Evolutionary conservation across 2,329 filamentous ascomycete species (phyloP), one percentile per base, ranked within the genome.

Genomic region (Cladosporium sp.): DNA sequence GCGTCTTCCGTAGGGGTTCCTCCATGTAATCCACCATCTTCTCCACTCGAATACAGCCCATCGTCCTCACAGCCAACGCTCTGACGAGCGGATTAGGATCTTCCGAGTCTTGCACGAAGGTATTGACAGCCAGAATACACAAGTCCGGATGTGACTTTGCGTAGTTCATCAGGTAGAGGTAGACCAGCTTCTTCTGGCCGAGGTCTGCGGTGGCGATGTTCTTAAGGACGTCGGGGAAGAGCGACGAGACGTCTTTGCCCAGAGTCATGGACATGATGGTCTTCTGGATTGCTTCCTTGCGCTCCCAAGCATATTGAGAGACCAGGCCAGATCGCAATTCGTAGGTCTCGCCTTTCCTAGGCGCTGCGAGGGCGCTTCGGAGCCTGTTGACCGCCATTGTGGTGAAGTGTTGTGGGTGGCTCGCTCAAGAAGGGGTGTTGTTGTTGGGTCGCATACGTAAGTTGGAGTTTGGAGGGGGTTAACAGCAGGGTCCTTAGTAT

Each of bases 21-120:
- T 98, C 95, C 94, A 99, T 98, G 79, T 99, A 99, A 77, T 99
- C 95, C 70, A 98, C 92, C 92, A 99, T 99, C 80, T 99, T 99
- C 72, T 98, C 95, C 65, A 99, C 95, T 65, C 95, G 85, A 74
- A 99, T 98, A 76, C 95, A 98, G 49, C 95, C 95, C 95, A 99
- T 99, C 37, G 95, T 99, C 73, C 95, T 88, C 78, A 99, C 96
- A 64, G 95, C 95, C 61, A 99, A 85, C 60, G 95, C 95, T 83
- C 95, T 86, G 74, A 99, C 92, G 28, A 99, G 86, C 16, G 95
- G 95, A 76, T 99, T 99, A 52, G 95, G 95, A 75, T 99, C 95
- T 86, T 99, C 95, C 18, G 95, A 95, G 78, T 99, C 95, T 85
- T 99, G 95, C 6, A 98, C 95, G 75, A 99, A 99, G 16, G 95